Percentiles rank a stretch among this genome's conserved stretches.
Evolutionary conservation across 108 stramenopile species (phyloP).

Genomic region (Aurantiochytrium sp.): DNA sequence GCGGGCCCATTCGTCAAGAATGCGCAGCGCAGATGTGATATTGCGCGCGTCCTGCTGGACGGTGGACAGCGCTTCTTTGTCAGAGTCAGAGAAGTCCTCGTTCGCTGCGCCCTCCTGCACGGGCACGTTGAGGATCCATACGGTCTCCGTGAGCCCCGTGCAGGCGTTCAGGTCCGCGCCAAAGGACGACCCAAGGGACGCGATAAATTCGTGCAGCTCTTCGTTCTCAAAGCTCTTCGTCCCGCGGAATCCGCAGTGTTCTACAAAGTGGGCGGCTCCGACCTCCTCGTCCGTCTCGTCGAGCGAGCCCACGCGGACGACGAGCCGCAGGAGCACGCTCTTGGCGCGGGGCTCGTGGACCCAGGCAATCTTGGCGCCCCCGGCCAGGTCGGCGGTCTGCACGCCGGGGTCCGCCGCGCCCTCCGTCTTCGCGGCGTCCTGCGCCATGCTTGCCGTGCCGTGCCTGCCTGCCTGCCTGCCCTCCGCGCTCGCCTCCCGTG

Average conservation of each 20-base stretch:
- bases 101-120: not conserved
- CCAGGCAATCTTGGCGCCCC: not conserved
- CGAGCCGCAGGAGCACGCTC: not conserved
- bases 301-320: not conserved
- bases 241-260: not conserved
- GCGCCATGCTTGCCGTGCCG: no score
- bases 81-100: no score
- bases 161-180: not conserved
- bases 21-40: not conserved
- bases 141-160: not conserved
- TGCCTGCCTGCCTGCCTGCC: no score
- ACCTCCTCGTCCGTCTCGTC: constrained; percentile 6
- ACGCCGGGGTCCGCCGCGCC: not conserved
- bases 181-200: not conserved
- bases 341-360: not conserved
- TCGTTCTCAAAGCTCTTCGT: not conserved
- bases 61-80: not conserved
- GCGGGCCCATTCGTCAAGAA: not conserved
- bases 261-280: not conserved
- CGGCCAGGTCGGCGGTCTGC: not conserved
- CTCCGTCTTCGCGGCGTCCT: not conserved
- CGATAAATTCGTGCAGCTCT: not conserved
- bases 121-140: not conserved
- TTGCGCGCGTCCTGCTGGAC: not conserved
- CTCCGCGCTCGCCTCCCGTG: no score